phyloP scores from a whole-genome alignment of 202 grass and related monocot species.

The Schoenoplectus tabernaemontani region DNA sequence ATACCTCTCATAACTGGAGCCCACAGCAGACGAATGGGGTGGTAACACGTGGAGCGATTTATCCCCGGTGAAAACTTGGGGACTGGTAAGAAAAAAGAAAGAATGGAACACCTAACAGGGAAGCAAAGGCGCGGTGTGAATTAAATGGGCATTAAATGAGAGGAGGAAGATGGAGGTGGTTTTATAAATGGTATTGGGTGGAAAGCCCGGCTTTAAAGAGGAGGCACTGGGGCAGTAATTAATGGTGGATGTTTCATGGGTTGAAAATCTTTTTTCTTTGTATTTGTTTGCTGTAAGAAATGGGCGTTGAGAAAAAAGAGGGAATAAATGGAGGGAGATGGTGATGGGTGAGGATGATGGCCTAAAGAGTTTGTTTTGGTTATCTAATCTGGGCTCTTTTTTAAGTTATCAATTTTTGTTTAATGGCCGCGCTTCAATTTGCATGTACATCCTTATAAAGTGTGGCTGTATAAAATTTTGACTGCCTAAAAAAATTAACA shows the following conservation, averaged over 20 bases:
- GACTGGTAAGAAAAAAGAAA: neutral
- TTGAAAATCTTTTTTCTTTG: neutral
- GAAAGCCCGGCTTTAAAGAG: constrained; percentile 22
- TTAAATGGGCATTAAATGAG: constrained; percentile 47
- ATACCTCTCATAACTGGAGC: neutral
- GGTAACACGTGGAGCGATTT: neutral
- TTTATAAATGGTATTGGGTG: constrained; percentile 32
- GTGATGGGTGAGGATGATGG: neutral
- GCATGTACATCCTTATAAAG: neutral
- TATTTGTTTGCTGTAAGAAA: neutral
- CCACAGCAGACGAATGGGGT: neutral
- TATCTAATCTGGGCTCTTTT: neutral
- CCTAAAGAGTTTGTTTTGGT: constrained; percentile 13
- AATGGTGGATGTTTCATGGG: constrained; percentile 13
- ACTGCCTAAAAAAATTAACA: too few relatives aligned
- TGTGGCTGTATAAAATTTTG: too few relatives aligned
- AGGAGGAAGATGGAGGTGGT: constrained; percentile 22
- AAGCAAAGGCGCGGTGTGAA: constrained; percentile 22
- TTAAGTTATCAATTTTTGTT: neutral
- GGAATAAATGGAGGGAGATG: neutral
- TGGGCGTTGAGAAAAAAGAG: neutral
- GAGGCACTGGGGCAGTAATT: constrained; percentile 22
- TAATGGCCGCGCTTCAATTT: neutral
- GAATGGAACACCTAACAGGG: constrained; percentile 33
- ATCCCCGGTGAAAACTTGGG: neutral